Percentiles rank a stretch among this genome's conserved stretches.
These are phyloP conservation scores for Didymella sp. DNA, from an alignment of 2,329 filamentous ascomycete genomes.

Conservation along the genomic window DNA sequence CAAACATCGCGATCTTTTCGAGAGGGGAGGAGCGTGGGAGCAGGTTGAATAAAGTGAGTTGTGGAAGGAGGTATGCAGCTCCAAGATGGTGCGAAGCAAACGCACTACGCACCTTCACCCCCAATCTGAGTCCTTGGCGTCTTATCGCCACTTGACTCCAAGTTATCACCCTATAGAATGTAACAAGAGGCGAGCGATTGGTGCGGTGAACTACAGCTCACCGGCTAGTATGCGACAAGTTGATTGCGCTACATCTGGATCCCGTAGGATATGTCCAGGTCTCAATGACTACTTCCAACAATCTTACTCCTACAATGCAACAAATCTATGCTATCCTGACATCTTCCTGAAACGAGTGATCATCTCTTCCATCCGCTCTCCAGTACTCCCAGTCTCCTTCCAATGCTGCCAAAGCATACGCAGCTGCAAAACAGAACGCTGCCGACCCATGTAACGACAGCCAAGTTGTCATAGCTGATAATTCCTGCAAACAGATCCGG, in stretches of 20 bases:
- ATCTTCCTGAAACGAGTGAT: background rate
- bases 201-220: background rate
- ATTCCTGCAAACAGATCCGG: conserved; percentile 58
- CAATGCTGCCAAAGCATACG: conserved; percentile 96
- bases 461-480: conserved; percentile 69
- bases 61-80: too few species aligned
- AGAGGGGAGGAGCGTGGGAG: too few species aligned
- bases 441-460: conserved; percentile 84
- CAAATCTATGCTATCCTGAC: background rate
- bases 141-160: too few species aligned
- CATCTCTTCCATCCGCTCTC: conserved; percentile 30
- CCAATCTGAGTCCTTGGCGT: too few species aligned
- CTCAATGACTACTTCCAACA: background rate
- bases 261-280: conserved; percentile 3
- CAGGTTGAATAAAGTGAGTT: too few species aligned
- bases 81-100: too few species aligned
- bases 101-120: too few species aligned
- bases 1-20: too few species aligned
- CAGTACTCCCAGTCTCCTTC: conserved; percentile 70
- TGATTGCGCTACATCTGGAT: background rate
- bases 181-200: too few species aligned
- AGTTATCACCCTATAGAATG: too few species aligned
- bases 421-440: conserved; percentile 95
- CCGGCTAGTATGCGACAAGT: background rate
- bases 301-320: background rate